A percentile compares a stretch with the other conserved stretches of the same genome.
phyloP scores from a whole-genome alignment of 2,329 filamentous ascomycete species.

The Arthrobotrys megalospora region DNA sequence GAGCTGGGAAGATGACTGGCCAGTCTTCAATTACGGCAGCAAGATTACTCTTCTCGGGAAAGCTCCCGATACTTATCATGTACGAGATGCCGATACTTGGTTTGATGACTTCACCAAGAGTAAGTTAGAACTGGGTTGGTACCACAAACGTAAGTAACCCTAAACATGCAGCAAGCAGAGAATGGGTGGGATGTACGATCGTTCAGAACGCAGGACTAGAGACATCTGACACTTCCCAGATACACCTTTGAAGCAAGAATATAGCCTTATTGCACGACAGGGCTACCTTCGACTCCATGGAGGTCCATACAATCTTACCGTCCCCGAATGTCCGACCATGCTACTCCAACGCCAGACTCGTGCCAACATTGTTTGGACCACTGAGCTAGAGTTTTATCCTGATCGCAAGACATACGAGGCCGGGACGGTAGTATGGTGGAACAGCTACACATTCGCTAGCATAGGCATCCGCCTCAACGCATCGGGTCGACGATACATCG shows the following conservation, averaged over 20 bases:
- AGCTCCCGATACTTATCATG: constrained; percentile 47
- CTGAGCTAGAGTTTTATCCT: constrained; percentile 70
- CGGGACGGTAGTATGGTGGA: constrained; percentile 73
- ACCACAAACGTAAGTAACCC: constrained; percentile 50
- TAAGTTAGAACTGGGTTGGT: constrained; percentile 46
- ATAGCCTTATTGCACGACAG: constrained; percentile 69
- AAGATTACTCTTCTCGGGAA: constrained; percentile 68
- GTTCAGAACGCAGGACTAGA: background rate
- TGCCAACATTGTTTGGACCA: constrained; percentile 62
- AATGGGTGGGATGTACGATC: background rate
- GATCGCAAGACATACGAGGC: constrained; percentile 70
- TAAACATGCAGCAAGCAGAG: background rate
- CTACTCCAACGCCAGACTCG: constrained; percentile 71
- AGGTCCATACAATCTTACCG: constrained; percentile 71
- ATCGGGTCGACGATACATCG: constrained; percentile 54
- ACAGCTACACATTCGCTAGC: constrained; percentile 69
- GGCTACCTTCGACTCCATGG: constrained; percentile 71
- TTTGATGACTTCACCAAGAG: constrained; percentile 30
- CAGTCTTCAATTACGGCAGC: constrained; percentile 70
- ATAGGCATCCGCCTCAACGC: constrained; percentile 67
- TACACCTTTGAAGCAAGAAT: constrained; percentile 70
- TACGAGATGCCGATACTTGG: constrained; percentile 49
- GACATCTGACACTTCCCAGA: constrained; percentile 65
- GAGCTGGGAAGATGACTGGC: constrained; percentile 72
- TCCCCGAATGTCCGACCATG: constrained; percentile 71